Conservation (phyloP, 108 stramenopile genomes). For the Nitzschia palea region DNA sequence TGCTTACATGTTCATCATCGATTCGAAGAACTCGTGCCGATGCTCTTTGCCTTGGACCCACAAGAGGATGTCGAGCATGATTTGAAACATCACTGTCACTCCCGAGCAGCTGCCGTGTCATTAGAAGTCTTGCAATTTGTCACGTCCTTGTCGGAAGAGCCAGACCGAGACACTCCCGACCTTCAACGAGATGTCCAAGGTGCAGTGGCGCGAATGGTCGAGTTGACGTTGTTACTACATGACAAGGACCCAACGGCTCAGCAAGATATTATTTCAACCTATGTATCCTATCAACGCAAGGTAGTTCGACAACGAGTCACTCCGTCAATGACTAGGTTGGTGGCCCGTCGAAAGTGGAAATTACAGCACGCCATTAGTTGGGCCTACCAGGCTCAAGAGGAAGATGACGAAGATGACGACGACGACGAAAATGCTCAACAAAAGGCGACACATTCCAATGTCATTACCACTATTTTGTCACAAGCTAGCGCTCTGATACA, state of each 20-base stretch:
- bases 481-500: conserved; percentile 76
- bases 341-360: conserved; percentile 41
- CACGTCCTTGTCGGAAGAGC: conserved; percentile 11
- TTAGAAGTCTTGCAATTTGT: conserved; percentile 12
- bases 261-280: conserved; percentile 41
- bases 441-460: conserved; percentile 55
- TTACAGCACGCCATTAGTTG: conserved; percentile 37
- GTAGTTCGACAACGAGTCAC: conserved; percentile 69
- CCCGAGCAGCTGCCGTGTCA: conserved; percentile 20
- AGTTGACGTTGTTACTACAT: conserved; percentile 52
- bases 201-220: conserved; percentile 62
- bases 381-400: conserved; percentile 32
- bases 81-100: conserved; percentile 32
- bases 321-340: conserved; percentile 62
- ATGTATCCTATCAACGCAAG: conserved; percentile 67
- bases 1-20: conserved; percentile 14
- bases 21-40: conserved; percentile 11
- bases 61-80: conserved; percentile 25
- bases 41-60: neutral
- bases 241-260: conserved; percentile 13
- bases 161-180: conserved; percentile 21
- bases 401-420: conserved; percentile 41
- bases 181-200: conserved; percentile 40
- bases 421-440: conserved; percentile 24
- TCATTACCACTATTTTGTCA: conserved; percentile 68